A percentile compares a stretch with the other conserved stretches of the same genome.
Evolutionary conservation across 2,329 filamentous ascomycete species (phyloP).

Genomic region (Nemania sp.): DNA sequence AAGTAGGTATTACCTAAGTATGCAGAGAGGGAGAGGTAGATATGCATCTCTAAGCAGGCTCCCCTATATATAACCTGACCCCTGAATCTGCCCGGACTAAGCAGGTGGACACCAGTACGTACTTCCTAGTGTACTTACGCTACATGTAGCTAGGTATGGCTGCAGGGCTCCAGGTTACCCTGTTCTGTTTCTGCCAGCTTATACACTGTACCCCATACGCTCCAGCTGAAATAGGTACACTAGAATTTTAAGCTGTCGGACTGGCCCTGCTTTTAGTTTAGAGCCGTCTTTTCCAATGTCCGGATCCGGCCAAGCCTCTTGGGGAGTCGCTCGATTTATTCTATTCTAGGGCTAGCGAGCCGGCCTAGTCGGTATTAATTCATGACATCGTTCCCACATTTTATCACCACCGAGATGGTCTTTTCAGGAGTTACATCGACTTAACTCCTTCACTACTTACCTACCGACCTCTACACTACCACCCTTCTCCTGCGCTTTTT

Average conservation of each 20-base stretch:
- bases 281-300: constrained; percentile 1
- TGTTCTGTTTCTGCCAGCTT: not conserved
- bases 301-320: constrained; percentile 13
- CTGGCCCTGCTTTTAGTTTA: constrained; percentile 21
- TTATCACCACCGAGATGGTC: constrained; percentile 15
- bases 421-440: constrained; percentile 26
- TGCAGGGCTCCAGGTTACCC: not conserved
- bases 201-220: constrained; percentile 3
- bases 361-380: constrained; percentile 8
- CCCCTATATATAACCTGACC: too few relatives aligned
- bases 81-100: too few relatives aligned
- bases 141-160: not conserved
- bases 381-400: constrained; percentile 18
- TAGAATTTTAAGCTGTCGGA: constrained; percentile 13
- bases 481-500: constrained; percentile 1
- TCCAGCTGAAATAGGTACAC: not conserved
- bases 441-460: constrained; percentile 8
- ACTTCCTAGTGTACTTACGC: too few relatives aligned
- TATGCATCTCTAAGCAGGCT: too few relatives aligned
- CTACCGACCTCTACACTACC: constrained; percentile 4
- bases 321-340: constrained; percentile 13
- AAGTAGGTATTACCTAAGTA: too few relatives aligned
- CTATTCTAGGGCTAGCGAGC: constrained; percentile 20
- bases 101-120: too few relatives aligned
- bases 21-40: too few relatives aligned